phyloP scores from a whole-genome alignment of 352 stramenopile genomes.

The Aphanomyces astaci region DNA sequence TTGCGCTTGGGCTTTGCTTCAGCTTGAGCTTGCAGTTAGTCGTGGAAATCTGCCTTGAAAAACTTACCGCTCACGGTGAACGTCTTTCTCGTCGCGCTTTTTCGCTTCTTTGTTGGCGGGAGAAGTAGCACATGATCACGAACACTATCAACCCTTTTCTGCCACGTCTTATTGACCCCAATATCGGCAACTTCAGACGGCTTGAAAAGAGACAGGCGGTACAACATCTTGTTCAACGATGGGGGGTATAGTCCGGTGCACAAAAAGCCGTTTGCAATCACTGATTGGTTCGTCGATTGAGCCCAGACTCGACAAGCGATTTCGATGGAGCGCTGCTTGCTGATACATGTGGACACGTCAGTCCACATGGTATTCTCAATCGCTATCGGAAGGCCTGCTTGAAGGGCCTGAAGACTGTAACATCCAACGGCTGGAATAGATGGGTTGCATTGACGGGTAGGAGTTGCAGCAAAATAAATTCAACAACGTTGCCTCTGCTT shows the following conservation, averaged over 20 bases:
- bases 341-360: neutral
- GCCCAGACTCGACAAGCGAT: neutral
- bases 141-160: neutral
- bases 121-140: neutral
- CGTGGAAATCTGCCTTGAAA: neutral
- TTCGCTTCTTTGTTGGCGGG: neutral
- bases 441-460: neutral
- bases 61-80: neutral
- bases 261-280: neutral
- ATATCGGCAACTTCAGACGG: neutral
- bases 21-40: neutral
- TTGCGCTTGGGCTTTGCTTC: neutral
- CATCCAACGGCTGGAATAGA: neutral
- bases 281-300: neutral
- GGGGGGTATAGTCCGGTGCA: neutral
- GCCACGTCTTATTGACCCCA: neutral
- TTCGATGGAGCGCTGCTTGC: neutral
- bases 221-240: neutral
- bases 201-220: conserved; percentile 2
- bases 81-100: neutral
- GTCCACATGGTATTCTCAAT: neutral
- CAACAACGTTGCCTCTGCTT: neutral
- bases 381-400: neutral
- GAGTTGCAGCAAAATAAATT: neutral
- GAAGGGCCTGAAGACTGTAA: neutral